phyloP scores from a whole-genome alignment of 2,329 filamentous ascomycete species.

The Plectosphaerella sp. region DNA sequence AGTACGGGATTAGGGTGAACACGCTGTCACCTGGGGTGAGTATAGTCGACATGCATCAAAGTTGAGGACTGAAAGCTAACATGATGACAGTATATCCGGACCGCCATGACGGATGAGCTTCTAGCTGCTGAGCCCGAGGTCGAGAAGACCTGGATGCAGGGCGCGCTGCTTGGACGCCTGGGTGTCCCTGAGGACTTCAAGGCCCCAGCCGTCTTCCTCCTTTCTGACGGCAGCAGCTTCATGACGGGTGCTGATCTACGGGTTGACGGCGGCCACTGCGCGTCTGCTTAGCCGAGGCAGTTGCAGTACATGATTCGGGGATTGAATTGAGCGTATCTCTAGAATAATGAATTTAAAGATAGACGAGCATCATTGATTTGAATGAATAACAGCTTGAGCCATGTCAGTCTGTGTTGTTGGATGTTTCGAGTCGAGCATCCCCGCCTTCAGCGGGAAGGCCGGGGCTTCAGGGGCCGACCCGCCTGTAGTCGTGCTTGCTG shows the following conservation, averaged over 20 bases:
- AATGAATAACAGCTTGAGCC: too few relatives aligned
- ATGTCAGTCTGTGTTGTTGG: too few relatives aligned
- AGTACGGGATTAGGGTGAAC: slow-evolving; percentile 60
- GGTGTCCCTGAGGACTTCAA: slow-evolving; percentile 54
- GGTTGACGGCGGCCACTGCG: slow-evolving; percentile 53
- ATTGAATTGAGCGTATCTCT: too few relatives aligned
- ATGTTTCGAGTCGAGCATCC: too few relatives aligned
- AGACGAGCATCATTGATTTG: too few relatives aligned
- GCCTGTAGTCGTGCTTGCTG: too few relatives aligned
- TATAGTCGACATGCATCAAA: not conserved
- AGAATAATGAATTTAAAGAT: too few relatives aligned
- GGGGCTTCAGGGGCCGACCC: too few relatives aligned
- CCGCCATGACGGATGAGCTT: slow-evolving; percentile 41
- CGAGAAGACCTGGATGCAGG: slow-evolving; percentile 48
- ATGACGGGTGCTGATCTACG: slow-evolving; percentile 54
- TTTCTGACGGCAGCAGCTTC: slow-evolving; percentile 52
- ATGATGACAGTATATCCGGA: slow-evolving; percentile 34
- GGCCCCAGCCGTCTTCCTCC: slow-evolving; percentile 49
- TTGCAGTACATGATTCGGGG: too few relatives aligned
- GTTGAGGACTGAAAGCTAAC: not conserved
- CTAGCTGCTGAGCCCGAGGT: slow-evolving; percentile 41
- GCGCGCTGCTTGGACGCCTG: slow-evolving; percentile 47
- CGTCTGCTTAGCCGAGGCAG: slow-evolving; percentile 20
- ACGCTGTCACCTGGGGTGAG: slow-evolving; percentile 57
- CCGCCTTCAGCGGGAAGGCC: too few relatives aligned